phyloP scores from a whole-genome alignment of 1,284 basidiomycete genomes.

The Flammula alnicola region DNA sequence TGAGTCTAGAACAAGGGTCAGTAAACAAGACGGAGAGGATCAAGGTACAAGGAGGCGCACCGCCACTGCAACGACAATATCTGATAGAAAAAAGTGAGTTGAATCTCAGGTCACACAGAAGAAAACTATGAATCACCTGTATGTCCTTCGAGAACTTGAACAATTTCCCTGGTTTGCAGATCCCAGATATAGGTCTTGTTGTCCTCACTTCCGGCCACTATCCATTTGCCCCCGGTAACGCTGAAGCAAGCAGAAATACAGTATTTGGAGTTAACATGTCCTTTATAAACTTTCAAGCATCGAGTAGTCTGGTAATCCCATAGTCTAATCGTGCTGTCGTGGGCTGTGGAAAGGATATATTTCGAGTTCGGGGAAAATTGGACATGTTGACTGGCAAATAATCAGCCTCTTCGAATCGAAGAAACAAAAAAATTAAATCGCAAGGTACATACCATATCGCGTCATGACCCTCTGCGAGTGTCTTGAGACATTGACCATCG shows the following conservation, averaged over 20 bases:
- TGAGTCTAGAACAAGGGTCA: conserved; percentile 60
- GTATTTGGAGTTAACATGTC: conserved; percentile 81
- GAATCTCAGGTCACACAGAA: conserved; percentile 3
- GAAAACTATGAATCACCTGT: conserved; percentile 46
- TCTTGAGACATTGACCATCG: conserved; percentile 95
- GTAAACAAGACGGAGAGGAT: conserved; percentile 15
- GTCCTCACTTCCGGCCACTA: conserved; percentile 92
- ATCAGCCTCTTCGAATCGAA: conserved; percentile 11
- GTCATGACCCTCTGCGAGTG: conserved; percentile 89
- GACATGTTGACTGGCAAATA: conserved; percentile 70
- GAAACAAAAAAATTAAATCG: background rate
- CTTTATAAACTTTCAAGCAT: conserved; percentile 90
- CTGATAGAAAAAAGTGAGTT: conserved; percentile 36
- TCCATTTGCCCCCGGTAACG: conserved; percentile 85
- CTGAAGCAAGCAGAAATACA: conserved; percentile 82
- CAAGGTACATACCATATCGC: conserved; percentile 72
- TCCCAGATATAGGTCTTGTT: conserved; percentile 92
- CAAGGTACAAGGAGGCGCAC: conserved; percentile 43
- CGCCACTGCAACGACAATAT: conserved; percentile 77
- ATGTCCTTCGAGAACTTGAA: conserved; percentile 81
- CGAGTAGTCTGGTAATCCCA: conserved; percentile 96
- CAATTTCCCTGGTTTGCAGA: conserved; percentile 82
- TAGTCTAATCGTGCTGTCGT: conserved; percentile 89
- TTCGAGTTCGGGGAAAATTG: conserved; percentile 94
- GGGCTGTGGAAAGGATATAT: conserved; percentile 90